These are phyloP conservation scores for Chrysanthemum seticuspe DNA, from an alignment of 129 eudicot species.

Conservation along the genomic window DNA sequence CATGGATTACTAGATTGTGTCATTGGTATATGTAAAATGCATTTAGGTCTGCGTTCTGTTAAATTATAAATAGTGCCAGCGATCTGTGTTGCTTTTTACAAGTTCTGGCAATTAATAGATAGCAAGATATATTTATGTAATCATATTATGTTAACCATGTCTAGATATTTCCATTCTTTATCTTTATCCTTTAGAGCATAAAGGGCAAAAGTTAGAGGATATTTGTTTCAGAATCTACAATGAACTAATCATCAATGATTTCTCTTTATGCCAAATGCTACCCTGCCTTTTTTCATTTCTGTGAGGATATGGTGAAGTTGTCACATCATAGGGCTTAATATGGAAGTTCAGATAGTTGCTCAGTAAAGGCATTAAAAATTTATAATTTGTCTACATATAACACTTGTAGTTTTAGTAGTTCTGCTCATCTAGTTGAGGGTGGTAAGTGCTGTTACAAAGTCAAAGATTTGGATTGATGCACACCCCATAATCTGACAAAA, in stretches of 20 bases:
- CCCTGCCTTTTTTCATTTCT: neutral
- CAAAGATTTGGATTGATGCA: neutral
- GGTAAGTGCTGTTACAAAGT: neutral
- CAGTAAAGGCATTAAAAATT: neutral
- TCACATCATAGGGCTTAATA: neutral
- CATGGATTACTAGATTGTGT: too few relatives aligned
- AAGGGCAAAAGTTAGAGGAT: constrained; percentile 4
- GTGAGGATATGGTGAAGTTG: neutral
- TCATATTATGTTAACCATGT: neutral
- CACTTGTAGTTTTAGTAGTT: neutral
- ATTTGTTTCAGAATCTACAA: constrained; percentile 4
- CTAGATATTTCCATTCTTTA: neutral
- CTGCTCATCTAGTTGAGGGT: neutral
- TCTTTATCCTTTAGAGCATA: neutral
- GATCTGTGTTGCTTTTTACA: neutral
- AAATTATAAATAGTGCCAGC: constrained; percentile 5
- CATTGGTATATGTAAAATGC: too few relatives aligned
- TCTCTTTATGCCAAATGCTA: neutral
- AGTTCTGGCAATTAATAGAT: constrained; percentile 17
- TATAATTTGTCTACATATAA: neutral
- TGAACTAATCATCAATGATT: neutral
- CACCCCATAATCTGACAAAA: neutral
- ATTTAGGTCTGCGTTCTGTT: neutral
- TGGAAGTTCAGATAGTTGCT: neutral
- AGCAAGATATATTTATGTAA: neutral